These are phyloP conservation scores for Phaseolus lunatus DNA, from an alignment of 306 rosid species.

Conservation along the genomic window DNA sequence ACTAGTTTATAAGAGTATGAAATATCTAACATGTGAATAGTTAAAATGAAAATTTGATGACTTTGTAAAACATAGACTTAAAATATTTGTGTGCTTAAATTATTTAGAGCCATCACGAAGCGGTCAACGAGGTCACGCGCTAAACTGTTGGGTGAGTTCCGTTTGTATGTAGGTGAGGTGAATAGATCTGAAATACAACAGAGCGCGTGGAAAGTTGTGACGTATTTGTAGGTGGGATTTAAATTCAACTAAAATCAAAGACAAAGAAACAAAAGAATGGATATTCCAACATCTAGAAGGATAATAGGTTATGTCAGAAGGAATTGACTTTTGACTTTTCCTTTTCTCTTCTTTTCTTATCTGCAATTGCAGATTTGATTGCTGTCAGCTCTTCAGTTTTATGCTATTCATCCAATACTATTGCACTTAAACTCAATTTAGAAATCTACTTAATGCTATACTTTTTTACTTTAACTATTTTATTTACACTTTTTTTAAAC, in stretches of 20 bases:
- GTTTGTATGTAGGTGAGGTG: background rate
- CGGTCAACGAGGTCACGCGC: slow-evolving; percentile 31
- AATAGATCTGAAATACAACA: background rate
- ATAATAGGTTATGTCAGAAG: background rate
- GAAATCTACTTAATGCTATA: too few species aligned
- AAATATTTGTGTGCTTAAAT: too few species aligned
- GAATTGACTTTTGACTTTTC: slow-evolving; percentile 31
- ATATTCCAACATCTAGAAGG: slow-evolving; percentile 14
- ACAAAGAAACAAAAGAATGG: background rate
- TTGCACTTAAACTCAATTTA: background rate
- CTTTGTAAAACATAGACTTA: background rate
- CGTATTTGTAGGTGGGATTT: background rate
- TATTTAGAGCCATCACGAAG: background rate
- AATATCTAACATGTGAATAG: background rate
- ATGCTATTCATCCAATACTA: background rate
- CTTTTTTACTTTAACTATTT: too few species aligned
- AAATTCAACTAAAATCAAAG: background rate
- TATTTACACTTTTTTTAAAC: too few species aligned
- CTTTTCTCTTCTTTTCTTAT: background rate
- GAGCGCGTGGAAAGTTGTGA: slow-evolving; percentile 16
- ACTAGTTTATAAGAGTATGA: too few species aligned
- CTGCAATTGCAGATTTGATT: background rate
- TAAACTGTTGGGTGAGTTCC: background rate
- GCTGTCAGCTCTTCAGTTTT: background rate
- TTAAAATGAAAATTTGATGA: background rate